A percentile compares a stretch with the other conserved stretches of the same genome.
Conservation (phyloP, 1,284 basidiomycete species). For the Melampsora larici-populina region DNA sequence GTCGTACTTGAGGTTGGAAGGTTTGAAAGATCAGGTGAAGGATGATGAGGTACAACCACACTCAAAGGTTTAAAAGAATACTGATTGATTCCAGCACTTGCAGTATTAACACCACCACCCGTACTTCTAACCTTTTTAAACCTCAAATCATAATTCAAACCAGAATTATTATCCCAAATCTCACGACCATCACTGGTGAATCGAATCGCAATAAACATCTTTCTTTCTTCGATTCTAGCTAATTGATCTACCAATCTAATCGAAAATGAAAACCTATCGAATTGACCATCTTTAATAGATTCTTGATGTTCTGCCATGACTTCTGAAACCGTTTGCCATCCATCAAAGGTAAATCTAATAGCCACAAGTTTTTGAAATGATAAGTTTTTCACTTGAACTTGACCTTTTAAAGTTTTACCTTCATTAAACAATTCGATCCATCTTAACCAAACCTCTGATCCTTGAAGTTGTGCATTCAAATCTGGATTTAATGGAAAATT, state of each 20-base stretch:
- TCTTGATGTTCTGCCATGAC: slow-evolving; percentile 56
- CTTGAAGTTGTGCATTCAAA: background rate
- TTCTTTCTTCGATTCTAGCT: slow-evolving; percentile 64
- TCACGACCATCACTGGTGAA: slow-evolving; percentile 58
- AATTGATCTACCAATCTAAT: slow-evolving; percentile 74
- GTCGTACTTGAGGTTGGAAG: too few relatives aligned
- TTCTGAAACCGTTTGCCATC: slow-evolving; percentile 61
- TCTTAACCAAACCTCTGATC: slow-evolving; percentile 6
- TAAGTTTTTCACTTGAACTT: slow-evolving; percentile 59
- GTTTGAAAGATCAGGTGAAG: background rate
- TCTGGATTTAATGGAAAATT: background rate
- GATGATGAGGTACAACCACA: background rate
- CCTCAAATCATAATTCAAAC: slow-evolving; percentile 56
- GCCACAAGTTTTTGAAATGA: slow-evolving; percentile 60
- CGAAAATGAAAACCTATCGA: slow-evolving; percentile 58
- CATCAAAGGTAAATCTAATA: slow-evolving; percentile 60
- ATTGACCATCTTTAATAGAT: slow-evolving; percentile 54
- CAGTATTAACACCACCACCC: too few relatives aligned
- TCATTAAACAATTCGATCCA: slow-evolving; percentile 14
- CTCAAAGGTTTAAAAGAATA: too few relatives aligned
- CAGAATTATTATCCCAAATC: slow-evolving; percentile 59
- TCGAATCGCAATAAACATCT: slow-evolving; percentile 65
- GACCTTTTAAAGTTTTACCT: slow-evolving; percentile 53
- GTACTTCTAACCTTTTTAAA: slow-evolving; percentile 54
- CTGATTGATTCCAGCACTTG: too few relatives aligned